Evolutionary conservation across 73 alveolate species (phyloP).

Genomic region (Paramecium caudatum): DNA sequence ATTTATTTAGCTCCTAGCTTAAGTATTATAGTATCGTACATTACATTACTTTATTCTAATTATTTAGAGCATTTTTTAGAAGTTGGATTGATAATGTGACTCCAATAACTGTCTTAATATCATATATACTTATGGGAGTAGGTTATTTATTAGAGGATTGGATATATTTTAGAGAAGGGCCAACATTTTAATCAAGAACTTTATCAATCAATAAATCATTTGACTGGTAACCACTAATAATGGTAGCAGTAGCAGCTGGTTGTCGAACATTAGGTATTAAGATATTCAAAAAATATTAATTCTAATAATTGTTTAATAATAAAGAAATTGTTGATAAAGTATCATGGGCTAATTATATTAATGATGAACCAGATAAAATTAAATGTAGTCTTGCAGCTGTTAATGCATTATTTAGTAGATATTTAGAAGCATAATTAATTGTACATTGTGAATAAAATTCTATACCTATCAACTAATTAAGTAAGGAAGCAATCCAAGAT

Average conservation of each 20-base stretch:
- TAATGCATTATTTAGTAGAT: slow-evolving; percentile 29
- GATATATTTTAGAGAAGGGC: neutral
- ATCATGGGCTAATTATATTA: slow-evolving; percentile 61
- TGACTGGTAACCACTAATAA: slow-evolving; percentile 41
- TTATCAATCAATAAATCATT: neutral
- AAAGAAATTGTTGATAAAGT: slow-evolving; percentile 19
- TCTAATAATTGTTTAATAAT: neutral
- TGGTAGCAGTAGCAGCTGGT: slow-evolving; percentile 53
- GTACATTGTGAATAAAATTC: slow-evolving; percentile 60
- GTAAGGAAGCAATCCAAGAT: neutral
- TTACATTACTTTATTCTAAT: neutral
- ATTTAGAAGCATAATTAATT: slow-evolving; percentile 29
- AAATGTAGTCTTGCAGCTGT: neutral
- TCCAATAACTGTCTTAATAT: neutral
- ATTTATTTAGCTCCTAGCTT: neutral
- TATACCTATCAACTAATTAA: neutral
- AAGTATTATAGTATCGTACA: slow-evolving; percentile 53
- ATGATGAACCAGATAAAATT: slow-evolving; percentile 60
- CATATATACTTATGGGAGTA: slow-evolving; percentile 23
- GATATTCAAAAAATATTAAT: slow-evolving; percentile 2
- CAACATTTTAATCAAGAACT: neutral
- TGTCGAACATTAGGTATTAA: slow-evolving; percentile 33
- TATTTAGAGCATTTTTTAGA: slow-evolving; percentile 42
- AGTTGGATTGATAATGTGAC: slow-evolving; percentile 66
- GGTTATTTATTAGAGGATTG: slow-evolving; percentile 59